Evolutionary conservation across 1,284 basidiomycete genomes (phyloP).

Genomic region (Farysia itapuensis): DNA sequence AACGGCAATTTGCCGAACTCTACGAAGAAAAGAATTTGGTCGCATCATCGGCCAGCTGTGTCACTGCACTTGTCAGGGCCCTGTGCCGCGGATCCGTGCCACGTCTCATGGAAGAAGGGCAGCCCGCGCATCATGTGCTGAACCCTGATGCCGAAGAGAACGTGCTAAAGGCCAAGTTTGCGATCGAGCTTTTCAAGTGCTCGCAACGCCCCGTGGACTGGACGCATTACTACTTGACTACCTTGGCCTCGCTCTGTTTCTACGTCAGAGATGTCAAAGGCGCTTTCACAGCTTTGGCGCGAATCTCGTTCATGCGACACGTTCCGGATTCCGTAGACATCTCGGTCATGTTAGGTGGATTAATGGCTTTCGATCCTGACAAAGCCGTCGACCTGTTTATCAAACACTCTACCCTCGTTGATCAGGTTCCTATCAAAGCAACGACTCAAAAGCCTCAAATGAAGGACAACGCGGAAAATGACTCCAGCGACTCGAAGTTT

Average conservation of each 20-base stretch:
- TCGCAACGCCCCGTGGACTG: conserved; percentile 14
- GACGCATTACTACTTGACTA: conserved; percentile 27
- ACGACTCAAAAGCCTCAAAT: background rate
- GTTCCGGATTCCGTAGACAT: conserved; percentile 26
- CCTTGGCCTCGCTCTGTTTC: conserved; percentile 22
- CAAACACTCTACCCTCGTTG: conserved; percentile 11
- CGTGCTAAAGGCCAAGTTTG: conserved; percentile 7
- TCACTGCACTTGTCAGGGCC: conserved; percentile 9
- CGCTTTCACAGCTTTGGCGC: conserved; percentile 26
- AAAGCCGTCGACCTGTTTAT: conserved; percentile 21
- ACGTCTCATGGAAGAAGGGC: background rate
- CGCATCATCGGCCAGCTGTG: conserved; percentile 4
- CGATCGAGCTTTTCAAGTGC: conserved; percentile 16
- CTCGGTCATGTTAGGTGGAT: conserved; percentile 17
- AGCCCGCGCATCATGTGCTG: background rate
- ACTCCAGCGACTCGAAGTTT: background rate
- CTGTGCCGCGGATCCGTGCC: conserved; percentile 3
- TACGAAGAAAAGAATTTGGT: conserved; percentile 8
- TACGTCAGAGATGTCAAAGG: conserved; percentile 13
- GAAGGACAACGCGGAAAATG: background rate
- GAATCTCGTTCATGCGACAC: conserved; percentile 12
- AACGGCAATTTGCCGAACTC: conserved; percentile 20
- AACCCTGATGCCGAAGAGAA: background rate
- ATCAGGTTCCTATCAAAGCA: background rate
- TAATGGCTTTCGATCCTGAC: conserved; percentile 21